Evolutionary conservation across 148 eudicot genomes (phyloP).

Genomic region (Oxyria digyna): DNA sequence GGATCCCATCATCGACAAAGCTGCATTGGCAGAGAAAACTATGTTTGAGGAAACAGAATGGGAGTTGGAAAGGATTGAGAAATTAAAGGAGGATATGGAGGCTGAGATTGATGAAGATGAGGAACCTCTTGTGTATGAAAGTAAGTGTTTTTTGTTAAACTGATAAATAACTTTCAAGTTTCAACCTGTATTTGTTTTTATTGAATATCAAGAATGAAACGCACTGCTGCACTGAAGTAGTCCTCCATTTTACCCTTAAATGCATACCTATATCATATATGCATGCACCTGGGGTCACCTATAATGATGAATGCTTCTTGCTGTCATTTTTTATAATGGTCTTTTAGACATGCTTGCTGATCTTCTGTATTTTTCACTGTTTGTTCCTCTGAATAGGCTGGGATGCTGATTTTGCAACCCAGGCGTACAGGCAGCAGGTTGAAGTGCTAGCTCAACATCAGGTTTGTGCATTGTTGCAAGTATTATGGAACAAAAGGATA

Average conservation of each 20-base stretch:
- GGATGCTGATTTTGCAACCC: conserved; percentile 97
- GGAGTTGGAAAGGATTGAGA: conserved; percentile 94
- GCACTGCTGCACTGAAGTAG: background rate
- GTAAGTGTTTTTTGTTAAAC: conserved; percentile 33
- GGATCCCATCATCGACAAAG: conserved; percentile 83
- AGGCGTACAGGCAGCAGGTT: conserved; percentile 84
- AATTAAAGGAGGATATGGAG: conserved; percentile 97
- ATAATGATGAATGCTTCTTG: background rate
- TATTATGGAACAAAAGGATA: background rate
- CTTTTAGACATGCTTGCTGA: background rate
- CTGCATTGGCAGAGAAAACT: conserved; percentile 43
- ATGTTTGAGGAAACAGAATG: conserved; percentile 76
- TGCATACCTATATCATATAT: background rate
- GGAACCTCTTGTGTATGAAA: conserved; percentile 96
- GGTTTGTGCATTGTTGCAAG: conserved; percentile 22
- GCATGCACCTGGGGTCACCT: background rate
- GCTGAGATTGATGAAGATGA: conserved; percentile 97
- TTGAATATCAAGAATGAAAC: background rate
- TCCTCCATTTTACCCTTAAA: background rate
- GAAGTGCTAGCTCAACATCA: conserved; percentile 88
- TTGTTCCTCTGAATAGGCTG: conserved; percentile 39
- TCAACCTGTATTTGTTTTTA: background rate
- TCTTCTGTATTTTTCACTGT: conserved; percentile 1
- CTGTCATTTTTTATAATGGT: background rate
- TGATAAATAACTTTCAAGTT: background rate